Conservation (phyloP, 768 basidiomycete genomes). For the Cystobasidium tubakii region DNA sequence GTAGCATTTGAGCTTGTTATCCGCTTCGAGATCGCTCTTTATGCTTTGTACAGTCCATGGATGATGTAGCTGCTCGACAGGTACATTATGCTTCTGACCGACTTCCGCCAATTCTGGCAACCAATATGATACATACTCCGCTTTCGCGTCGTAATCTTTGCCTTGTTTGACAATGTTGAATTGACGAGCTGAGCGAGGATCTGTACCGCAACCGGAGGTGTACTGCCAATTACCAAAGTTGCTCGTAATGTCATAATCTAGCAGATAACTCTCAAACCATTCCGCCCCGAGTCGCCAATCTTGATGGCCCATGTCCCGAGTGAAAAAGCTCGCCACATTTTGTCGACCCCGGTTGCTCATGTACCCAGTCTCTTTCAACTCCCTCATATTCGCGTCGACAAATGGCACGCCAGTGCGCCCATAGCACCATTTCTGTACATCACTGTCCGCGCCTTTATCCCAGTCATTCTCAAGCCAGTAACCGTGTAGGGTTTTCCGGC, state of each 20-base stretch:
- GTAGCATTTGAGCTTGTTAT: constrained; percentile 33
- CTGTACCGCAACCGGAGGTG: constrained; percentile 40
- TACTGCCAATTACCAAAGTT: constrained; percentile 43
- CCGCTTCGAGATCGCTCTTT: constrained; percentile 24
- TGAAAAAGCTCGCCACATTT: constrained; percentile 53
- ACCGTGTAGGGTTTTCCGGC: constrained; percentile 45
- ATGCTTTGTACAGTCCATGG: constrained; percentile 42
- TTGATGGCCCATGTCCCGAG: constrained; percentile 50
- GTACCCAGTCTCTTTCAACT: constrained; percentile 49
- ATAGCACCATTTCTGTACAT: constrained; percentile 20
- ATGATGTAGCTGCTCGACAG: constrained; percentile 29
- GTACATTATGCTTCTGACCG: neutral
- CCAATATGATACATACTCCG: constrained; percentile 40
- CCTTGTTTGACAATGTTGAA: constrained; percentile 46
- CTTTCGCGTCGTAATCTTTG: constrained; percentile 40
- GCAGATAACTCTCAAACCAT: constrained; percentile 52
- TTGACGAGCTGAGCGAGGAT: constrained; percentile 43
- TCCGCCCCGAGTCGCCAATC: constrained; percentile 55
- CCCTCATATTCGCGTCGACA: constrained; percentile 49
- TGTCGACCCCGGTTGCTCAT: constrained; percentile 54
- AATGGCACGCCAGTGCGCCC: constrained; percentile 23
- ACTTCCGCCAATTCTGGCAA: constrained; percentile 40
- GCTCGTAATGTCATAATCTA: constrained; percentile 48
- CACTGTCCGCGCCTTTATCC: constrained; percentile 24
- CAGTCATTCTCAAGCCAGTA: constrained; percentile 31